Evolutionary conservation across 139 green algal species (phyloP), one percentile per base, ranked within the genome.

Genomic region (Chlorella vulgaris): DNA sequence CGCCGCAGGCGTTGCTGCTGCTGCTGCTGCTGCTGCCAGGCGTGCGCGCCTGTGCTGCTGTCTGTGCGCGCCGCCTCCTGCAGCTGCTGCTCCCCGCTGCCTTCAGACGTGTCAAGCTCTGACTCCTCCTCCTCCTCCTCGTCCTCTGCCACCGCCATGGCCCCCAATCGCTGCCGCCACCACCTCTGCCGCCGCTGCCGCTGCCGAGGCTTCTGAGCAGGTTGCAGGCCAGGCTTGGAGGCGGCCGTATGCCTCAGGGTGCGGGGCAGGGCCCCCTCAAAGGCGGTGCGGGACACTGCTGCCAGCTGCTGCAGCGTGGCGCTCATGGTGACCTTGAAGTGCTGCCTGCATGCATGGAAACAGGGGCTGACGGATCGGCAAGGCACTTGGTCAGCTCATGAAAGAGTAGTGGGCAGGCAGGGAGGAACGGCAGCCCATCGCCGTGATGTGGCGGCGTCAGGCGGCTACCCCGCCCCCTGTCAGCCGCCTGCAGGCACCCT

Each of bases 311-410:
- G 47, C 65, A 83, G 77, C 4, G 66, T 77, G 1, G 28, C 28
- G 0, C 47, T 47, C 77, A 83, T 83, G 0, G 38, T 24, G 26
- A 33, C 36, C 7, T 31, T 28, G 50, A 83, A 83, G 18, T 42
- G 26, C 47, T 69, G 62, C 77, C 76, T 82, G 76, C 76, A 55
- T 36, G 70, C n/a, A 43, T 24, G 36, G n/a, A 71, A 15, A 21
- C 61, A 69, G 13, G 18, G 58, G 18, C 7, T 31, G 26, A 13
- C 58, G 58, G 24, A 67, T 21, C 15, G 58, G n/a, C n/a, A 13
- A 29, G 26, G 58, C 24, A 31, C 58, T 10, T 31, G 18, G 42
- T 19, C 6, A 24, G 4, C 29, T 10, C 2, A 35, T 76, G 28
- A 19, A 28, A 26, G 42, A 5, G 10, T 10, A 60, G 39, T 2